Evolutionary conservation across 495 filamentous ascomycete species (phyloP).

Genomic region (Acidomyces sp.): DNA sequence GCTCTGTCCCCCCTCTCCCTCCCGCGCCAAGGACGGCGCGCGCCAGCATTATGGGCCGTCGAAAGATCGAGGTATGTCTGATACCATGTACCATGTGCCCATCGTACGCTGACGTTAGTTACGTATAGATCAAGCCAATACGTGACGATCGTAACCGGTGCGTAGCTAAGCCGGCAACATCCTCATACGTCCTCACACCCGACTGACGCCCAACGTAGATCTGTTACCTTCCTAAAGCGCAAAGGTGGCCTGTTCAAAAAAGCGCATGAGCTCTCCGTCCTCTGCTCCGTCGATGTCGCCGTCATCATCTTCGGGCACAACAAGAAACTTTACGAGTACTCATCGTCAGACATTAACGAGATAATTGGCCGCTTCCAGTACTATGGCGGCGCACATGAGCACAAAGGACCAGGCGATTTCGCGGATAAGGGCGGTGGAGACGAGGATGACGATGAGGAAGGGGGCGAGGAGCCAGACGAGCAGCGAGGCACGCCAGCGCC

Average conservation of each 20-base stretch:
- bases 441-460: constrained; percentile 76
- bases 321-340: constrained; percentile 94
- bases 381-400: constrained; percentile 87
- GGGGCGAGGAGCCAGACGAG: constrained; percentile 52
- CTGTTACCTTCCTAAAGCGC: constrained; percentile 91
- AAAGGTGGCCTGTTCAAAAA: constrained; percentile 99
- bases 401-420: constrained; percentile 92
- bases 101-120: neutral
- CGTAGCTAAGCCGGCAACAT: constrained; percentile 33
- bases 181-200: neutral
- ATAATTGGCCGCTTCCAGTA: constrained; percentile 80
- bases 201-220: constrained; percentile 14
- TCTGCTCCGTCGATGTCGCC: constrained; percentile 95
- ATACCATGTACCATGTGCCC: neutral
- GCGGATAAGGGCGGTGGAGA: constrained; percentile 68
- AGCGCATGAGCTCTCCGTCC: constrained; percentile 92
- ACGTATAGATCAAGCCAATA: constrained; percentile 74
- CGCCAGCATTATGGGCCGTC: constrained; percentile 42
- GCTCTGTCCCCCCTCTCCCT: too few species aligned
- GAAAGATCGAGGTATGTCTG: constrained; percentile 58
- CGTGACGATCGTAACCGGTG: constrained; percentile 98
- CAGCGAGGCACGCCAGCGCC: constrained; percentile 48
- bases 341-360: constrained; percentile 83
- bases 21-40: too few species aligned
- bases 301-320: constrained; percentile 97